Evolutionary conservation across 495 filamentous ascomycete species (phyloP).

Genomic region (Penicillium coffeae): DNA sequence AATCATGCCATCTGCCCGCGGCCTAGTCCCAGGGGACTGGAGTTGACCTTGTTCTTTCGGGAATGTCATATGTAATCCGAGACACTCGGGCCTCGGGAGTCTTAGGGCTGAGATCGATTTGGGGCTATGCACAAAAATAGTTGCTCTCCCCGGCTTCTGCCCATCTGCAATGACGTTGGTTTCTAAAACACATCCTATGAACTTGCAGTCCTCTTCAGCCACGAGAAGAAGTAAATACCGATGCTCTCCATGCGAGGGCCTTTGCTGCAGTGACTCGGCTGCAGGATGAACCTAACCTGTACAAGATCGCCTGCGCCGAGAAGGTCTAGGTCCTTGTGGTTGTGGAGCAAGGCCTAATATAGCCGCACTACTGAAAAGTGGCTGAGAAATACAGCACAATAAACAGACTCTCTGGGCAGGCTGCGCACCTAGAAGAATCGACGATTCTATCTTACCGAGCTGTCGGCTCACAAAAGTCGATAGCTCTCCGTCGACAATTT

Average conservation of each 20-base stretch:
- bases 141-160: background rate
- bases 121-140: background rate
- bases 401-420: slow-evolving; percentile 8
- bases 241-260: slow-evolving; percentile 3
- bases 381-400: background rate
- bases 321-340: slow-evolving; percentile 10
- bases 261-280: too few relatives aligned
- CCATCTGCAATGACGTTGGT: background rate
- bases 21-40: too few relatives aligned
- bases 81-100: background rate
- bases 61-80: background rate
- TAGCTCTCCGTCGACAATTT: too few relatives aligned
- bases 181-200: background rate
- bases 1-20: too few relatives aligned
- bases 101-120: background rate
- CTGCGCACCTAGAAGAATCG: too few relatives aligned
- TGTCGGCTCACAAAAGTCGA: too few relatives aligned
- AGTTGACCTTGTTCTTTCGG: background rate
- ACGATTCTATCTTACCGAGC: too few relatives aligned
- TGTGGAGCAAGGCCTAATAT: background rate
- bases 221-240: too few relatives aligned
- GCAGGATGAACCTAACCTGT: slow-evolving; percentile 10
- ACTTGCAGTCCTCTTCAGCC: slow-evolving; percentile 1
- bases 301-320: slow-evolving; percentile 8
- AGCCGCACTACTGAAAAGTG: background rate